phyloP scores from a whole-genome alignment of 225 moss, liverwort and hornwort genomes.

The Polytrichum formosum region DNA sequence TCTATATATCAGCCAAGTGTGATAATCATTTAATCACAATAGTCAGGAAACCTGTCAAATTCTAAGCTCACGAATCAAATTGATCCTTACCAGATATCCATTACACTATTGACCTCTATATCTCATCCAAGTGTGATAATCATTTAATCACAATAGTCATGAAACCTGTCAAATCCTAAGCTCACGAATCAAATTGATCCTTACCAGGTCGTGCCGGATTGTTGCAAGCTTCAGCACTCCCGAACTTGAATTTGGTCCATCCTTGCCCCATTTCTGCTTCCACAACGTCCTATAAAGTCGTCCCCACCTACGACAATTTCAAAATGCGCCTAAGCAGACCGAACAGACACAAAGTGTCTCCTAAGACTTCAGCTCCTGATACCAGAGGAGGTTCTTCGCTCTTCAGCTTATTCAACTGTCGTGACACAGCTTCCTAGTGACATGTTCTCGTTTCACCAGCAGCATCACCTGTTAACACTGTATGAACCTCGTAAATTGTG shows the following conservation, averaged over 20 bases:
- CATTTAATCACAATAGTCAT: not conserved
- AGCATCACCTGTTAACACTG: no score
- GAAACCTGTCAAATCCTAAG: not conserved
- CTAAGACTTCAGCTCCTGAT: no score
- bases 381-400: no score
- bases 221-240: slow-evolving; percentile 17
- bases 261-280: slow-evolving; percentile 36
- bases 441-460: no score
- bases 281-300: not conserved
- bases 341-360: no score
- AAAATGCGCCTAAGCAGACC: not conserved
- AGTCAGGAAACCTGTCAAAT: not conserved
- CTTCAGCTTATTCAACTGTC: no score
- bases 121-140: not conserved
- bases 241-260: slow-evolving; percentile 38
- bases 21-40: not conserved
- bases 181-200: not conserved
- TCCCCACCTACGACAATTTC: not conserved
- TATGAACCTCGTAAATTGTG: no score
- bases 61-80: not conserved
- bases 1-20: not conserved
- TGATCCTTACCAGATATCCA: slow-evolving; percentile 14
- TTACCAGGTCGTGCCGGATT: slow-evolving; percentile 22
- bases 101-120: not conserved
- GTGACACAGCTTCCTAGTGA: no score